phyloP scores from a whole-genome alignment of 192 early-diverging fungal species.

The Coemansia sp. region DNA sequence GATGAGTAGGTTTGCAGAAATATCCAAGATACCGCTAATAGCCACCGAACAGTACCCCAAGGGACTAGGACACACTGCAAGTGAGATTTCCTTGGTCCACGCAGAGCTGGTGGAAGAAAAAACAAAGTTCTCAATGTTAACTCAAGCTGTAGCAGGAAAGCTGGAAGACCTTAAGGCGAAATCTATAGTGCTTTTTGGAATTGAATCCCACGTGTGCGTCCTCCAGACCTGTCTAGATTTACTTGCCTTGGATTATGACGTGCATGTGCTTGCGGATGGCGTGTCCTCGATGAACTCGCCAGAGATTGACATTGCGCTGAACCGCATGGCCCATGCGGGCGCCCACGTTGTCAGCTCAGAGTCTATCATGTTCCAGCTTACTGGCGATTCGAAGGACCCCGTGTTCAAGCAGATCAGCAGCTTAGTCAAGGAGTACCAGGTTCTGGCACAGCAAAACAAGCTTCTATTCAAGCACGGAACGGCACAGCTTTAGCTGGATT shows the following conservation, averaged over 20 bases:
- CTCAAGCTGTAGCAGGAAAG: conserved; percentile 59
- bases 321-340: conserved; percentile 66
- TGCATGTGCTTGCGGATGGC: conserved; percentile 90
- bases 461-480: conserved; percentile 51
- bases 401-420: conserved; percentile 77
- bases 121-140: conserved; percentile 88
- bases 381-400: conserved; percentile 60
- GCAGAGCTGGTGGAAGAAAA: conserved; percentile 66
- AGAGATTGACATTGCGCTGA: conserved; percentile 81
- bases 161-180: conserved; percentile 57
- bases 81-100: conserved; percentile 70
- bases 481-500: conserved; percentile 12
- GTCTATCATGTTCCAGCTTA: conserved; percentile 71
- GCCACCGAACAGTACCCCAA: conserved; percentile 84
- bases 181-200: conserved; percentile 84
- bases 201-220: conserved; percentile 95
- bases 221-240: conserved; percentile 92
- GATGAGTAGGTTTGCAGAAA: conserved; percentile 73
- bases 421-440: conserved; percentile 83
- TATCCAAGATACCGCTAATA: conserved; percentile 78
- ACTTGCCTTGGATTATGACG: conserved; percentile 69
- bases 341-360: conserved; percentile 77
- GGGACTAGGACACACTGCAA: conserved; percentile 74
- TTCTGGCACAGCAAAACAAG: conserved; percentile 63
- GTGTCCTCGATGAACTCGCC: conserved; percentile 82